phyloP scores from a whole-genome alignment of 23 red algal genomes.

The Gracilaria caudata region DNA sequence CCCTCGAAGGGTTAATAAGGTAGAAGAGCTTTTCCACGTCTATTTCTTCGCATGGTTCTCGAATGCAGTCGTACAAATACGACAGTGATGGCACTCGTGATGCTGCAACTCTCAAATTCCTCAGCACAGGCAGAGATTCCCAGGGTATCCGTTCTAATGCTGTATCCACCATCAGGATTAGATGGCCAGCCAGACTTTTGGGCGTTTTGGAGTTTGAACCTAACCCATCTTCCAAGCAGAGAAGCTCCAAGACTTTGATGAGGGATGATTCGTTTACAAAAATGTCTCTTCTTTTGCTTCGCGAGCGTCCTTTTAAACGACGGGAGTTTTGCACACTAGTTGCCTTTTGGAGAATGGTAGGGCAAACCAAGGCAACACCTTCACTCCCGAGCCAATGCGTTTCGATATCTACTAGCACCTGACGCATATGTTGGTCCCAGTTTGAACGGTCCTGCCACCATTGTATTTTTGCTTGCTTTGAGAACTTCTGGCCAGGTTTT shows the following conservation, averaged over 20 bases:
- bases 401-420: slow-evolving; percentile 50
- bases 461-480: slow-evolving; percentile 39
- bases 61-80: slow-evolving; percentile 35
- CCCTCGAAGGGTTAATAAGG: slow-evolving; percentile 85
- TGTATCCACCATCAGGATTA: slow-evolving; percentile 58
- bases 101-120: slow-evolving; percentile 3
- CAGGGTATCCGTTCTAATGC: slow-evolving; percentile 67
- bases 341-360: slow-evolving; percentile 1
- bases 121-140: slow-evolving; percentile 63
- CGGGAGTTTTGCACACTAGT: neutral
- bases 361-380: neutral
- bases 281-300: neutral
- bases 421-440: slow-evolving; percentile 45
- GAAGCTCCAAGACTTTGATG: neutral
- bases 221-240: neutral
- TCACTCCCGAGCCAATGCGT: slow-evolving; percentile 42
- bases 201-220: neutral
- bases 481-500: slow-evolving; percentile 47
- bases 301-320: slow-evolving; percentile 1
- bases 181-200: neutral
- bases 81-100: slow-evolving; percentile 51
- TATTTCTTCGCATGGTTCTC: neutral
- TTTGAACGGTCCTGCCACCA: slow-evolving; percentile 59
- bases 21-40: slow-evolving; percentile 49
- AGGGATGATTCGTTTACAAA: neutral